phyloP scores from a whole-genome alignment of 106 monocot species.

The Xerophyta viscosa region DNA sequence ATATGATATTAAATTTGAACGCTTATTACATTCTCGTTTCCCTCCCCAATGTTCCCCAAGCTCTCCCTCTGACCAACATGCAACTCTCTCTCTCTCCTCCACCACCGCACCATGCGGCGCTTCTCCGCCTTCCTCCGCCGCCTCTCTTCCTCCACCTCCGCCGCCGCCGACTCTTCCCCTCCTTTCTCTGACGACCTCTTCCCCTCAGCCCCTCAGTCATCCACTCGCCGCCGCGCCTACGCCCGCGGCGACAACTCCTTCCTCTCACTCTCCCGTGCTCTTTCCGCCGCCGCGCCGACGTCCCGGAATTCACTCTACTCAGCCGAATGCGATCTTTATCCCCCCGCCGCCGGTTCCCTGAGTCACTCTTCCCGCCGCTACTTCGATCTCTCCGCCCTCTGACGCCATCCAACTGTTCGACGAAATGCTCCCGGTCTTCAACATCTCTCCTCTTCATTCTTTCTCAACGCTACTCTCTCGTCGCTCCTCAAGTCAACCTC shows the following conservation, averaged over 20 bases:
- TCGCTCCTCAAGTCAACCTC: constrained; percentile 28
- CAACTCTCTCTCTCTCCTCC: not conserved
- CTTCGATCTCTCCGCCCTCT: constrained; percentile 30
- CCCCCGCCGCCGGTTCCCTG: constrained; percentile 29
- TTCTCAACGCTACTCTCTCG: constrained; percentile 52
- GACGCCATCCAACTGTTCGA: constrained; percentile 65
- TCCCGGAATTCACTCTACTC: too few relatives aligned
- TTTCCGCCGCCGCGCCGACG: too few relatives aligned
- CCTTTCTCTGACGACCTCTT: constrained; percentile 24
- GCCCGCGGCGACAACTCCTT: constrained; percentile 46
- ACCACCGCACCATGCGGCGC: constrained; percentile 1
- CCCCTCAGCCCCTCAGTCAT: constrained; percentile 1
- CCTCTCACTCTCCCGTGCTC: too few relatives aligned
- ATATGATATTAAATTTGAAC: too few relatives aligned
- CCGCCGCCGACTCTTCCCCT: constrained; percentile 7
- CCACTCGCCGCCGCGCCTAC: constrained; percentile 22
- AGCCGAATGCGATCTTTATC: constrained; percentile 26
- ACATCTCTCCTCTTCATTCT: constrained; percentile 31
- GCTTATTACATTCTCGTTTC: too few relatives aligned
- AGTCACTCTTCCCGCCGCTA: constrained; percentile 45
- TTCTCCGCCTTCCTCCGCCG: not conserved
- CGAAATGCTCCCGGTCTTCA: constrained; percentile 29
- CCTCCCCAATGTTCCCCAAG: too few relatives aligned
- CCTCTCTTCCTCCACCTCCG: constrained; percentile 5
- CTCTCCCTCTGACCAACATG: too few relatives aligned